A percentile compares a stretch with the other conserved stretches of the same genome.
Conservation (phyloP, 148 eudicot genomes). For the Cornus kousa region DNA sequence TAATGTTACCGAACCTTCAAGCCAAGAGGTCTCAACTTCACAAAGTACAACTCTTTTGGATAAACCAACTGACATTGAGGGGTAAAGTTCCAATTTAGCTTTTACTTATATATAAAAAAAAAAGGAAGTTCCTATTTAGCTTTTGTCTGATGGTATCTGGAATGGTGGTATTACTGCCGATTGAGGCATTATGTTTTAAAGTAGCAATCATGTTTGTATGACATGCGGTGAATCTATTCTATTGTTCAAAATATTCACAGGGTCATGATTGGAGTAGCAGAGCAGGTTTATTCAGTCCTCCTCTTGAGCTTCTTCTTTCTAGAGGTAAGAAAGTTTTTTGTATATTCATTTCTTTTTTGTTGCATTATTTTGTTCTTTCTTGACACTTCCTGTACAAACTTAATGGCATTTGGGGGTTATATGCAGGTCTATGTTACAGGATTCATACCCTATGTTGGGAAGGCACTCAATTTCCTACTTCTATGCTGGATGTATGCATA, state of each 20-base stretch:
- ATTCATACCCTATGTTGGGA: conserved; percentile 76
- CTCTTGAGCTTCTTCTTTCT: conserved; percentile 75
- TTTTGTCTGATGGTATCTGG: conserved; percentile 5
- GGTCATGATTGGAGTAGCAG: conserved; percentile 90
- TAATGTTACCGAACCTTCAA: conserved; percentile 19
- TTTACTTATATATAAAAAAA: no score
- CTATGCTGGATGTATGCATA: conserved; percentile 98
- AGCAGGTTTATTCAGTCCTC: conserved; percentile 84
- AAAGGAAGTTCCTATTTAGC: conserved; percentile 6
- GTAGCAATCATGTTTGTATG: neutral
- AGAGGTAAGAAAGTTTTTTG: conserved; percentile 51
- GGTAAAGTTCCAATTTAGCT: conserved; percentile 39
- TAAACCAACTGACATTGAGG: conserved; percentile 64
- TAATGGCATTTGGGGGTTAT: neutral
- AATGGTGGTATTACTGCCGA: neutral
- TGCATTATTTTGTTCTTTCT: neutral
- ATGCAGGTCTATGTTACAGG: conserved; percentile 78
- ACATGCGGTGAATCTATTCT: neutral
- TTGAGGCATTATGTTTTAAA: neutral
- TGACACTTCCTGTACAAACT: neutral
- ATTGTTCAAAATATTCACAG: conserved; percentile 30
- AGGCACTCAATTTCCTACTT: conserved; percentile 72
- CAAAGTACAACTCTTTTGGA: conserved; percentile 32
- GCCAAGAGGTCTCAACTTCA: conserved; percentile 35
- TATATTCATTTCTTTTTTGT: conserved; percentile 4